These are phyloP conservation scores for Lichina pygmaea DNA, from an alignment of 495 filamentous ascomycete genomes.

Conservation along the genomic window DNA sequence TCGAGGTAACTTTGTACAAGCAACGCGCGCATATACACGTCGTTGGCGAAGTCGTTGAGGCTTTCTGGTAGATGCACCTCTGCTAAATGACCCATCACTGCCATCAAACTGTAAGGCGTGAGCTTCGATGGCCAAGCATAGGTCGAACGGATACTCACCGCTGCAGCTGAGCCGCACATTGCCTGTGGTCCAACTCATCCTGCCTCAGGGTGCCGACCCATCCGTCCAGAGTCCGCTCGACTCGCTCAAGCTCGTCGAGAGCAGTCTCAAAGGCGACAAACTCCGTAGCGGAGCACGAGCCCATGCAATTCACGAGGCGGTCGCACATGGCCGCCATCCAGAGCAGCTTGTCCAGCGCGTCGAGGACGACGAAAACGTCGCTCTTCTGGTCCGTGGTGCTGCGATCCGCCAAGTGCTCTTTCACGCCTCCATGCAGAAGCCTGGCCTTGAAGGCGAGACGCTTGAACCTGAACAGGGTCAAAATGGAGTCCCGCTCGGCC, in stretches of 20 bases:
- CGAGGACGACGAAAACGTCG: conserved; percentile 48
- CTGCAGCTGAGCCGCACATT: conserved; percentile 55
- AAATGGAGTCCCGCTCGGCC: conserved; percentile 51
- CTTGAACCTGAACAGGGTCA: conserved; percentile 66
- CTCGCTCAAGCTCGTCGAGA: conserved; percentile 72
- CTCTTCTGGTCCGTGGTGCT: conserved; percentile 26
- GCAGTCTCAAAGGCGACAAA: conserved; percentile 52
- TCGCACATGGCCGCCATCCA: conserved; percentile 66
- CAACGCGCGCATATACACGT: conserved; percentile 42
- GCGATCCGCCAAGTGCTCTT: conserved; percentile 33
- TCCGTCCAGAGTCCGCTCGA: conserved; percentile 66
- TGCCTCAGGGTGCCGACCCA: conserved; percentile 66
- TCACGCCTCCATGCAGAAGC: conserved; percentile 52
- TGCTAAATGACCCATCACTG: conserved; percentile 60
- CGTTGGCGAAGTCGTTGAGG: conserved; percentile 53
- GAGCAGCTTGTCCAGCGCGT: conserved; percentile 58
- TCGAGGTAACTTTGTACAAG: conserved; percentile 65
- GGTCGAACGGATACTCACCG: conserved; percentile 13
- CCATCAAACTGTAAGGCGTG: conserved; percentile 24
- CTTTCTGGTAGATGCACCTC: conserved; percentile 50
- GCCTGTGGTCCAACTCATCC: conserved; percentile 67
- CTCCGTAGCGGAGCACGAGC: conserved; percentile 42
- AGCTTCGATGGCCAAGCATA: background rate
- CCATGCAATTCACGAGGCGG: conserved; percentile 56
- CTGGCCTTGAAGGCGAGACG: conserved; percentile 70